Percentiles rank a stretch among this genome's conserved stretches.
Evolutionary conservation across 306 rosid genomes (phyloP).

Genomic region (Vachellia pachyceras): DNA sequence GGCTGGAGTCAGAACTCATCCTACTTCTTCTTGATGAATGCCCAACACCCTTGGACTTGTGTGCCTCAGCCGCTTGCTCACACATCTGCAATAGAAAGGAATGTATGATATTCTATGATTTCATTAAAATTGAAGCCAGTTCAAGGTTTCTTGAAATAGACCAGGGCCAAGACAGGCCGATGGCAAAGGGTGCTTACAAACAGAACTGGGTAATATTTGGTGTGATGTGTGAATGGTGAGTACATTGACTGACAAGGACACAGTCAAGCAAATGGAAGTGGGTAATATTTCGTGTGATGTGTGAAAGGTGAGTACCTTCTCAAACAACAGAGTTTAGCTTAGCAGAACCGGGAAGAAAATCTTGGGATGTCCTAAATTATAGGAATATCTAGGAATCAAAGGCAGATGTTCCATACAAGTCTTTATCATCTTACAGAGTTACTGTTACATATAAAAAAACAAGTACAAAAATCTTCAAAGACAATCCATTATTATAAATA

Average conservation of each 20-base stretch:
- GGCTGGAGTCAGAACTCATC: slow-evolving; percentile 65
- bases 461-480: slow-evolving; percentile 22
- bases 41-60: slow-evolving; percentile 76
- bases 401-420: slow-evolving; percentile 18
- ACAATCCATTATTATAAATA: slow-evolving; percentile 1
- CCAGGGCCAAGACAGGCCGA: background rate
- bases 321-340: slow-evolving; percentile 32
- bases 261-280: background rate
- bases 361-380: slow-evolving; percentile 16
- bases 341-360: slow-evolving; percentile 23
- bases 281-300: background rate
- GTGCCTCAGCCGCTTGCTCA: slow-evolving; percentile 97
- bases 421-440: slow-evolving; percentile 2
- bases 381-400: slow-evolving; percentile 31
- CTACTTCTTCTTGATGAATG: slow-evolving; percentile 78
- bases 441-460: slow-evolving; percentile 7
- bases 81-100: slow-evolving; percentile 72
- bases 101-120: slow-evolving; percentile 16
- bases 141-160: slow-evolving; percentile 20
- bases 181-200: background rate
- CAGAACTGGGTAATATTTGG: background rate
- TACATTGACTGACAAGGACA: background rate
- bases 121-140: slow-evolving; percentile 31
- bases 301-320: background rate
- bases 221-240: background rate